Conservation (phyloP, 768 basidiomycete species). For the Lentinula boryana region DNA sequence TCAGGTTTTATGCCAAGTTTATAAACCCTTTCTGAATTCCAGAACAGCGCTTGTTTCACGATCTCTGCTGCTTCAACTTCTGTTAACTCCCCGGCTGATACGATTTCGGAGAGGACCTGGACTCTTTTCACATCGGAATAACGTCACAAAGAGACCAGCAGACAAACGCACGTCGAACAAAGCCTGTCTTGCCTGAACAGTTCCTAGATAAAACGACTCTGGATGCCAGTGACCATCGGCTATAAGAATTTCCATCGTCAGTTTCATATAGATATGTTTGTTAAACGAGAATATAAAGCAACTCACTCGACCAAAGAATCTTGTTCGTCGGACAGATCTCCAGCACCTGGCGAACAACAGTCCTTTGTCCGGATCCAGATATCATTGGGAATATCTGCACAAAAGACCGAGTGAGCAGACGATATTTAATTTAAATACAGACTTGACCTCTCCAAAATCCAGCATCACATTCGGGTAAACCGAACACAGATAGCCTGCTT, state of each 20-base stretch:
- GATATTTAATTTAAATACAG: neutral
- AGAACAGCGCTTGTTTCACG: constrained; percentile 53
- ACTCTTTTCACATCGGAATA: neutral
- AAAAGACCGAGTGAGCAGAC: neutral
- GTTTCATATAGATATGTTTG: neutral
- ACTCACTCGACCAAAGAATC: constrained; percentile 75
- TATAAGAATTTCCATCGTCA: constrained; percentile 10
- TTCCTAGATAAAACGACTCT: constrained; percentile 68
- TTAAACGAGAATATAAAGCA: neutral
- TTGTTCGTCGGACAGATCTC: constrained; percentile 75
- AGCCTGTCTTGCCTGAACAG: constrained; percentile 54
- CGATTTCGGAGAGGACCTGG: constrained; percentile 52
- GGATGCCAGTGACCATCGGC: constrained; percentile 75
- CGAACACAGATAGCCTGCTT: constrained; percentile 71
- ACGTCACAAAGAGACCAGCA: neutral
- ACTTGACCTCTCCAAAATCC: constrained; percentile 67
- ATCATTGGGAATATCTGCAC: constrained; percentile 59
- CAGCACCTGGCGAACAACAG: constrained; percentile 54
- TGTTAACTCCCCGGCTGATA: constrained; percentile 43
- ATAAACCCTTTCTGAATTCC: constrained; percentile 64
- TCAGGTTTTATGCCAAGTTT: constrained; percentile 23
- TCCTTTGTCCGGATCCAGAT: constrained; percentile 55
- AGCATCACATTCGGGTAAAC: constrained; percentile 71
- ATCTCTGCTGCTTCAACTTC: constrained; percentile 49
- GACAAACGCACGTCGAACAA: constrained; percentile 45